A percentile compares a stretch with the other conserved stretches of the same genome.
phyloP scores from a whole-genome alignment of 2,329 filamentous ascomycete genomes.

The Annulohypoxylon truncatum region DNA sequence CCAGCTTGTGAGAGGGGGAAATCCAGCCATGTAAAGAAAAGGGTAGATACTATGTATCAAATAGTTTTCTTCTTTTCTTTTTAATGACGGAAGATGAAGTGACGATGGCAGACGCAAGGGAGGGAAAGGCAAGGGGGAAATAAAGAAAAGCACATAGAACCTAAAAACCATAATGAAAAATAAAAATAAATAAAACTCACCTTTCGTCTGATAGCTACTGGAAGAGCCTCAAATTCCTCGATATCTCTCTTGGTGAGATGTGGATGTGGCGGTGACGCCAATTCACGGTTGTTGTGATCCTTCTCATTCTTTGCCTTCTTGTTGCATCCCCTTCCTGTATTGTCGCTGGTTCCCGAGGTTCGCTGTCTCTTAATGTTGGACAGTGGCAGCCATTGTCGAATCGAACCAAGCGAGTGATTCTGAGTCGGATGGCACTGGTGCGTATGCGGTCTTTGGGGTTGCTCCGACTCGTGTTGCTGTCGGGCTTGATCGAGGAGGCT shows the following conservation, averaged over 20 bases:
- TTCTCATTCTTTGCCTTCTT: constrained; percentile 36
- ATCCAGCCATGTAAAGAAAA: constrained; percentile 8
- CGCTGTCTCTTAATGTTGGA: constrained; percentile 24
- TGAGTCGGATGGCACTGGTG: constrained; percentile 25
- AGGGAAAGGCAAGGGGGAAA: neutral
- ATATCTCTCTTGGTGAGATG: constrained; percentile 52
- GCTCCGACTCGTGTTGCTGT: constrained; percentile 28
- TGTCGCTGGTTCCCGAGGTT: constrained; percentile 14
- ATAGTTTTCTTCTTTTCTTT: constrained; percentile 10
- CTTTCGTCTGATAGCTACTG: constrained; percentile 63
- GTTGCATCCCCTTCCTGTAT: constrained; percentile 24
- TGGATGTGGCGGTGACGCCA: constrained; percentile 33
- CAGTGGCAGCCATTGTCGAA: constrained; percentile 41
- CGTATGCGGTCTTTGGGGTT: constrained; percentile 8
- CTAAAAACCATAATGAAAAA: constrained; percentile 1
- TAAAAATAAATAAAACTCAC: constrained; percentile 51
- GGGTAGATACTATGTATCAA: neutral
- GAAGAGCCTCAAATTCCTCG: constrained; percentile 63
- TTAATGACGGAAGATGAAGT: neutral
- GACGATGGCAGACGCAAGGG: neutral
- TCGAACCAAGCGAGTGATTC: constrained; percentile 27
- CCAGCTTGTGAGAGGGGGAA: constrained; percentile 12
- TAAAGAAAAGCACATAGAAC: neutral
- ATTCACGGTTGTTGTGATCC: constrained; percentile 32
- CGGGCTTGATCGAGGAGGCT: constrained; percentile 43